phyloP scores from a whole-genome alignment of 352 stramenopile species.

The Phytopythium sindhum region DNA sequence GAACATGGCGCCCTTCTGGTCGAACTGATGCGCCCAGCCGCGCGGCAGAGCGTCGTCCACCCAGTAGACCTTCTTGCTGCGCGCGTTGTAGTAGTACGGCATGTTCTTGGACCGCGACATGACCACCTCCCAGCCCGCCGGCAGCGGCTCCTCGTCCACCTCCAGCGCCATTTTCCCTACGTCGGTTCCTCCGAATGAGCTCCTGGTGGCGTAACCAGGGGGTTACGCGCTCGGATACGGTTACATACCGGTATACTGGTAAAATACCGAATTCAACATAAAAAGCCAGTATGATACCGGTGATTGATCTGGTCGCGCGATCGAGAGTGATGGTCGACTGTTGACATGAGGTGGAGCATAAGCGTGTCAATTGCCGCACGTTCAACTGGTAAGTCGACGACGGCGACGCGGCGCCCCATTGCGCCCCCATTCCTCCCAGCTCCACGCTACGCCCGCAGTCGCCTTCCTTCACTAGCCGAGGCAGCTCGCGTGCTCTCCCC shows the following conservation, averaged over 20 bases:
- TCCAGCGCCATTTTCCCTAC: constrained; percentile 29
- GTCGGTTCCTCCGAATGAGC: no score
- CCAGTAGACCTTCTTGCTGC: constrained; percentile 82
- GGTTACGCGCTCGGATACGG: no score
- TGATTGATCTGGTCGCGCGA: constrained; percentile 1
- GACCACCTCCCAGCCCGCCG: constrained; percentile 65
- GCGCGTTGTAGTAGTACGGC: constrained; percentile 82
- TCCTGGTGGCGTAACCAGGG: neutral
- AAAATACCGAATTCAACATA: no score
- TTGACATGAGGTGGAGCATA: constrained; percentile 1
- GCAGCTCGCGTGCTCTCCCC: neutral
- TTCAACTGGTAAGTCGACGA: neutral
- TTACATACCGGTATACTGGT: no score
- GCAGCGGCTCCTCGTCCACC: constrained; percentile 60
- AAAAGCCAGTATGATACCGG: no score
- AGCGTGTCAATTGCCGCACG: neutral
- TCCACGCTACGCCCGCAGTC: neutral
- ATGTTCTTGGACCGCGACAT: constrained; percentile 84
- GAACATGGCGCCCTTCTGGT: constrained; percentile 47
- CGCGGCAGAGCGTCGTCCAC: constrained; percentile 74
- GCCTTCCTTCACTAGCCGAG: neutral
- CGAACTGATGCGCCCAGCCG: constrained; percentile 80
- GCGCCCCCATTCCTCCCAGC: neutral
- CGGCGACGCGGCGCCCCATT: neutral
- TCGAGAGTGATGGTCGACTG: constrained; percentile 1